Percentiles rank a stretch among this genome's conserved stretches.
Conservation (phyloP, 306 rosid species). For the Cucumis hystrix region DNA sequence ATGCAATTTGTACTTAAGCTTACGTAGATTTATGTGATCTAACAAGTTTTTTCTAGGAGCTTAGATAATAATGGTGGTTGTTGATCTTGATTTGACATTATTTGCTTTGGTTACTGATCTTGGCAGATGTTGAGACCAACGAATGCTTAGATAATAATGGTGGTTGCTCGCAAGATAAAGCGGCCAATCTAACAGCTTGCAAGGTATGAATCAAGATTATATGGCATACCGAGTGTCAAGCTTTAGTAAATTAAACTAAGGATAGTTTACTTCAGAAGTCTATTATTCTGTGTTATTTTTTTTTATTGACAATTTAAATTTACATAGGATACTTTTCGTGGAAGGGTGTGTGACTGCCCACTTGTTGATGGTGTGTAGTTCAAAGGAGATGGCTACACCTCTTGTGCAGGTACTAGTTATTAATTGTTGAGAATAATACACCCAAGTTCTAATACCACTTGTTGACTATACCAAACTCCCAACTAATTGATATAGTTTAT, state of each 20-base stretch:
- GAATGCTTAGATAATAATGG: conserved; percentile 91
- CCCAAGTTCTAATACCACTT: too few species aligned
- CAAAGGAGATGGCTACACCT: conserved; percentile 96
- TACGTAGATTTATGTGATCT: too few species aligned
- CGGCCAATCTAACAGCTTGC: conserved; percentile 93
- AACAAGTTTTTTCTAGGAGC: too few species aligned
- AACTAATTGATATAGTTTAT: too few species aligned
- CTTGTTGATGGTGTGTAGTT: conserved; percentile 92
- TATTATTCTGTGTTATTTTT: neutral
- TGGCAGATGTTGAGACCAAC: conserved; percentile 88
- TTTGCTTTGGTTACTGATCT: conserved; percentile 6
- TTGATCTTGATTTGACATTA: conserved; percentile 9
- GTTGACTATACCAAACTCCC: too few species aligned
- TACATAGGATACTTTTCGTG: conserved; percentile 91
- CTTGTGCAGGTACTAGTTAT: conserved; percentile 56
- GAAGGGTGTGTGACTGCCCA: conserved; percentile 96
- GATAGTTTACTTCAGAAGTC: neutral
- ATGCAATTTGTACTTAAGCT: too few species aligned
- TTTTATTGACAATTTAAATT: conserved; percentile 6
- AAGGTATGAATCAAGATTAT: conserved; percentile 41
- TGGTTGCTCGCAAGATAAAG: conserved; percentile 86
- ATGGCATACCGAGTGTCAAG: conserved; percentile 1
- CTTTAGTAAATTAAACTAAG: neutral
- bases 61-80: too few species aligned
- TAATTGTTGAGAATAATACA: too few species aligned